These are phyloP conservation scores for Catharanthus roseus DNA, from an alignment of 257 asterid genomes.

Conservation along the genomic window DNA sequence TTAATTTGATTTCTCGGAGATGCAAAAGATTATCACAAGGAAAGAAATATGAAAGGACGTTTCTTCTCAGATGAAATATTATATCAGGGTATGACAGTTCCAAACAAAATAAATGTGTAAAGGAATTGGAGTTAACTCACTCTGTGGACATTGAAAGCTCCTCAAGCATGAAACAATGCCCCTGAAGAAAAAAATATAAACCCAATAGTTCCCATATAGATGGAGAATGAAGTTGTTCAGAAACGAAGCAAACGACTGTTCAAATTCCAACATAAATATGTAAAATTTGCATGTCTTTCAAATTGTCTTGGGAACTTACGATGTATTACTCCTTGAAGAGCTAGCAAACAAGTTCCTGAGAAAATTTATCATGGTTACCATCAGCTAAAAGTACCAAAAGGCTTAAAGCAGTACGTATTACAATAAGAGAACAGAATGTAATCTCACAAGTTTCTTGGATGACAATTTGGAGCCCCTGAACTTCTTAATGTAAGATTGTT, in stretches of 20 bases:
- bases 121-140: constrained; percentile 33
- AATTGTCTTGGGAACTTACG: constrained; percentile 34
- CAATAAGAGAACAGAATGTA: constrained; percentile 1
- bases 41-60: neutral
- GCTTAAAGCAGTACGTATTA: neutral
- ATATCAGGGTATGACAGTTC: neutral
- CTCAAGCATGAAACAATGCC: constrained; percentile 50
- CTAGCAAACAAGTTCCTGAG: constrained; percentile 62
- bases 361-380: constrained; percentile 3
- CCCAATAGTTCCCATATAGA: constrained; percentile 13
- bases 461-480: constrained; percentile 6
- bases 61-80: no score
- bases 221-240: neutral
- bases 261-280: neutral
- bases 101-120: neutral
- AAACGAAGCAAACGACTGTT: neutral
- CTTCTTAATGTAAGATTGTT: constrained; percentile 44
- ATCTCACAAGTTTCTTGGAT: constrained; percentile 5
- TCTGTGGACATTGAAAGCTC: constrained; percentile 25
- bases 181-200: constrained; percentile 27
- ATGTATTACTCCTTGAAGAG: constrained; percentile 42
- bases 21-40: neutral
- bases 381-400: constrained; percentile 15
- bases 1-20: neutral
- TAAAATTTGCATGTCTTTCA: neutral